Evolutionary conservation across 352 stramenopile species (phyloP).

Genomic region (Pythium guiyangense): DNA sequence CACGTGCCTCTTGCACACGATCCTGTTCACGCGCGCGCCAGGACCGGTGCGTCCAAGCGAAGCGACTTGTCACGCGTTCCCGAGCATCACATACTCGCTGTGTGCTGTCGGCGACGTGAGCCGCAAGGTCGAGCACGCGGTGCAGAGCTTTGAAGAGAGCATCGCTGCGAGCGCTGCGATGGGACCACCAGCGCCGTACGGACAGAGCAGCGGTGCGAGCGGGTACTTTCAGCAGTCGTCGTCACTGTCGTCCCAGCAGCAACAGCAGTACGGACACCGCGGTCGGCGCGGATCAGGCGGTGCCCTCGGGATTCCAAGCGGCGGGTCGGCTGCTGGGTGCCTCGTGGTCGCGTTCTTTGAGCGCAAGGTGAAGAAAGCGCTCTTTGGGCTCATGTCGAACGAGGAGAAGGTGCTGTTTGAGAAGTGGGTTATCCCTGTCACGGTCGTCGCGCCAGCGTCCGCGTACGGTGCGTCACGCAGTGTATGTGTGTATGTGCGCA

Average conservation of each 20-base stretch:
- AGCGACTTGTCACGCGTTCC: conserved; percentile 72
- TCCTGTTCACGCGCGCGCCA: conserved; percentile 74
- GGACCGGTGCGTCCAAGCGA: conserved; percentile 70
- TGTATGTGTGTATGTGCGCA: neutral
- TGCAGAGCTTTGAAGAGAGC: conserved; percentile 58
- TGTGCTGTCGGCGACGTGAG: conserved; percentile 75
- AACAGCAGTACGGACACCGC: conserved; percentile 19
- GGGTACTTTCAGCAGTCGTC: conserved; percentile 10
- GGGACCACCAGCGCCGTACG: conserved; percentile 9
- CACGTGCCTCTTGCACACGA: conserved; percentile 71
- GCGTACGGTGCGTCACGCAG: conserved; percentile 35
- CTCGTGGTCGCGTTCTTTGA: conserved; percentile 77
- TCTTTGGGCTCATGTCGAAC: conserved; percentile 83
- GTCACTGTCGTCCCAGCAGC: conserved; percentile 1
- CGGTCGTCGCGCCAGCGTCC: conserved; percentile 39
- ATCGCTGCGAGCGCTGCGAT: conserved; percentile 15
- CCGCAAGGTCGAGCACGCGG: conserved; percentile 72
- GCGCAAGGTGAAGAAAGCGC: conserved; percentile 74
- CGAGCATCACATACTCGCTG: conserved; percentile 69
- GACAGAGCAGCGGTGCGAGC: conserved; percentile 13
- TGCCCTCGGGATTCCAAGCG: conserved; percentile 12
- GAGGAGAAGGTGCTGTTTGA: conserved; percentile 85
- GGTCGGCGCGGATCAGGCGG: conserved; percentile 19
- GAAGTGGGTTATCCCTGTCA: conserved; percentile 75
- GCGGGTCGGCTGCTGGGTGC: conserved; percentile 24